Evolutionary conservation across 1,284 basidiomycete species (phyloP).

Genomic region (Ustilago xerochloae): DNA sequence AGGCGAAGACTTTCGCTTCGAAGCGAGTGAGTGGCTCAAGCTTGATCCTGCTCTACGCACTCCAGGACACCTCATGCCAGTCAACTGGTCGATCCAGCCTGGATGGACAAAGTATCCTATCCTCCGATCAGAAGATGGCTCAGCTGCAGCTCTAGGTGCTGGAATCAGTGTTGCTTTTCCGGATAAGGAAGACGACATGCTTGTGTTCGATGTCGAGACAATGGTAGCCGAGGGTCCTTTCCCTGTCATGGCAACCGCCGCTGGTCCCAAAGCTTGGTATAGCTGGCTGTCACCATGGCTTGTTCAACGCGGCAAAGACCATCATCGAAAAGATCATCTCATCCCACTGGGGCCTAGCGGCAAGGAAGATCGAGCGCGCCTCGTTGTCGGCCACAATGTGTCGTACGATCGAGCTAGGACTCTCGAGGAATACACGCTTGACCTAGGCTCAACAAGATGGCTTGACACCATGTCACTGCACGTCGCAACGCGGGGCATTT

Average conservation of each 20-base stretch:
- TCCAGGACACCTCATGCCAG: slow-evolving; percentile 69
- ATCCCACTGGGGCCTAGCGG: slow-evolving; percentile 75
- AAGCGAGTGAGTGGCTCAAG: slow-evolving; percentile 56
- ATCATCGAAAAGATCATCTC: slow-evolving; percentile 76
- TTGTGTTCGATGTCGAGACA: slow-evolving; percentile 94
- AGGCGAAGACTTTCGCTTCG: slow-evolving; percentile 35
- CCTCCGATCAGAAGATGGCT: slow-evolving; percentile 68
- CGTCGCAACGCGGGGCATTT: slow-evolving; percentile 92
- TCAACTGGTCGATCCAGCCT: slow-evolving; percentile 78
- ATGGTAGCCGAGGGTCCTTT: slow-evolving; percentile 84
- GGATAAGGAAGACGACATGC: slow-evolving; percentile 75
- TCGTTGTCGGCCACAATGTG: slow-evolving; percentile 93
- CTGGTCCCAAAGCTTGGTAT: slow-evolving; percentile 87
- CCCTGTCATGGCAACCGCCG: slow-evolving; percentile 90
- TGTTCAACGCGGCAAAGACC: slow-evolving; percentile 73
- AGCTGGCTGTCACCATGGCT: slow-evolving; percentile 96
- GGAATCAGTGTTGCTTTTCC: slow-evolving; percentile 67
- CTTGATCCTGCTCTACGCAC: slow-evolving; percentile 51
- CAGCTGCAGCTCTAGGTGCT: slow-evolving; percentile 39
- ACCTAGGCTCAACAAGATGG: slow-evolving; percentile 80
- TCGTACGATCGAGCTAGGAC: slow-evolving; percentile 90
- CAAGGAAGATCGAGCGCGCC: slow-evolving; percentile 67
- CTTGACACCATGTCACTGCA: slow-evolving; percentile 96
- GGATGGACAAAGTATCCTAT: slow-evolving; percentile 90
- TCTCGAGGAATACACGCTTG: slow-evolving; percentile 83